phyloP scores from a whole-genome alignment of 2,329 filamentous ascomycete species.

The Bipolaris cookei region DNA sequence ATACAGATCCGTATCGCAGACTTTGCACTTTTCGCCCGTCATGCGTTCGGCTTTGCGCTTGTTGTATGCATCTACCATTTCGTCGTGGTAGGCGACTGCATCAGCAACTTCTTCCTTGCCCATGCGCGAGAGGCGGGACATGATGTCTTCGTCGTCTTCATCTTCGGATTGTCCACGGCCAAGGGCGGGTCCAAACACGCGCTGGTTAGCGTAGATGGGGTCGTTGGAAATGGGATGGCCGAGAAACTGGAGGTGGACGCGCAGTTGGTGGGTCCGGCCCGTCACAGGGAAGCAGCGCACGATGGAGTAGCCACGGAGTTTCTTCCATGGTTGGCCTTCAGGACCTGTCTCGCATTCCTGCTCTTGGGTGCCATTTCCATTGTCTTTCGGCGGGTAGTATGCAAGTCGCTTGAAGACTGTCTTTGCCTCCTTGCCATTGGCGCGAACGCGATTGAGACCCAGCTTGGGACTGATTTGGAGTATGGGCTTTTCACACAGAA shows the following conservation, averaged over 20 bases:
- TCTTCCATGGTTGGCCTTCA: slow-evolving; percentile 57
- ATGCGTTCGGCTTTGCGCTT: slow-evolving; percentile 91
- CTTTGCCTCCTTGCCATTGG: slow-evolving; percentile 85
- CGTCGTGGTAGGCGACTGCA: slow-evolving; percentile 90
- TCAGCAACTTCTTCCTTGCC: slow-evolving; percentile 92
- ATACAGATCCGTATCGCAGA: slow-evolving; percentile 88
- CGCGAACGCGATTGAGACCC: slow-evolving; percentile 90
- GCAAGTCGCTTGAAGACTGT: slow-evolving; percentile 91
- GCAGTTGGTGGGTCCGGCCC: slow-evolving; percentile 90
- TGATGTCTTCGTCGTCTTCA: slow-evolving; percentile 86
- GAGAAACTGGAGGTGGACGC: slow-evolving; percentile 92
- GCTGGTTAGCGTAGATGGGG: slow-evolving; percentile 94
- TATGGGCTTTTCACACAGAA: slow-evolving; percentile 92
- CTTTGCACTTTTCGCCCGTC: slow-evolving; percentile 79
- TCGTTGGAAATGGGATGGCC: slow-evolving; percentile 97
- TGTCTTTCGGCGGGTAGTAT: slow-evolving; percentile 74
- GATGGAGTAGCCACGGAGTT: slow-evolving; percentile 81
- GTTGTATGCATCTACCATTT: slow-evolving; percentile 89
- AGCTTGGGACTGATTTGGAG: slow-evolving; percentile 94
- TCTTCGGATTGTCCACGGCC: slow-evolving; percentile 70
- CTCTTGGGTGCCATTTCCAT: slow-evolving; percentile 16
- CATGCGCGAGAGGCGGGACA: slow-evolving; percentile 84
- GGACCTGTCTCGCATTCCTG: slow-evolving; percentile 27
- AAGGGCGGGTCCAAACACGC: slow-evolving; percentile 84
- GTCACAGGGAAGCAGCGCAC: slow-evolving; percentile 93